A percentile compares a stretch with the other conserved stretches of the same genome.
These are phyloP conservation scores for Gentiana macrophylla DNA, from an alignment of 257 asterid genomes.

Conservation along the genomic window DNA sequence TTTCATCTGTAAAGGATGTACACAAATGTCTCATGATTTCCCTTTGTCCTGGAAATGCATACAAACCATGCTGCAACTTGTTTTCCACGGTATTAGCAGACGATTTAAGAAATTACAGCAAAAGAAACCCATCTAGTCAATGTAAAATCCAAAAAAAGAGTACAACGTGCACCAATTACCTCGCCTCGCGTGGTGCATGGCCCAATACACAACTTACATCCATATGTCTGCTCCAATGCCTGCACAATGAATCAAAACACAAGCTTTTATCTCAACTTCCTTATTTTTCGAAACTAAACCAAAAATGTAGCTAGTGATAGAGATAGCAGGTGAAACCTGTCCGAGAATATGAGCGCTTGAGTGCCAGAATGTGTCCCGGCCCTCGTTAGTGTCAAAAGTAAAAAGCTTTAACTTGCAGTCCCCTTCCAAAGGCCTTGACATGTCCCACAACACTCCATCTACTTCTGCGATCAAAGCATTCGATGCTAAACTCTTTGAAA, in stretches of 20 bases:
- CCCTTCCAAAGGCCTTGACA: constrained; percentile 82
- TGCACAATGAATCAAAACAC: constrained; percentile 11
- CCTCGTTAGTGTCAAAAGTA: constrained; percentile 77
- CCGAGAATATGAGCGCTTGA: constrained; percentile 99
- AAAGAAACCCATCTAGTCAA: not conserved
- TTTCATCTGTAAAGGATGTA: too few species aligned
- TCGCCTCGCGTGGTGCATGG: constrained; percentile 95
- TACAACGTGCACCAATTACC: constrained; percentile 32
- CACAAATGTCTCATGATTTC: too few species aligned
- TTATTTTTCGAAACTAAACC: not conserved
- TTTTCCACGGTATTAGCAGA: too few species aligned
- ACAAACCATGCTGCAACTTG: not conserved
- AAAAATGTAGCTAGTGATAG: not conserved
- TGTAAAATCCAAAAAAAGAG: not conserved
- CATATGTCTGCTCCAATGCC: constrained; percentile 90
- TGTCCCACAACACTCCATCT: constrained; percentile 73
- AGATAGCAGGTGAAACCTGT: constrained; percentile 34
- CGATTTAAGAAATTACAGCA: not conserved
- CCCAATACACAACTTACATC: constrained; percentile 80
- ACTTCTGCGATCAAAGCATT: constrained; percentile 81
- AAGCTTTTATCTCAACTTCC: too few species aligned
- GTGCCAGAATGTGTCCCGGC: constrained; percentile 97
- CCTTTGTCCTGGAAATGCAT: too few species aligned
- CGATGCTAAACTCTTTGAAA: constrained; percentile 88
- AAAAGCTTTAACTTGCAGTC: constrained; percentile 76